Conservation (phyloP, 768 basidiomycete species). For the Pleurotus tuber-regium region DNA sequence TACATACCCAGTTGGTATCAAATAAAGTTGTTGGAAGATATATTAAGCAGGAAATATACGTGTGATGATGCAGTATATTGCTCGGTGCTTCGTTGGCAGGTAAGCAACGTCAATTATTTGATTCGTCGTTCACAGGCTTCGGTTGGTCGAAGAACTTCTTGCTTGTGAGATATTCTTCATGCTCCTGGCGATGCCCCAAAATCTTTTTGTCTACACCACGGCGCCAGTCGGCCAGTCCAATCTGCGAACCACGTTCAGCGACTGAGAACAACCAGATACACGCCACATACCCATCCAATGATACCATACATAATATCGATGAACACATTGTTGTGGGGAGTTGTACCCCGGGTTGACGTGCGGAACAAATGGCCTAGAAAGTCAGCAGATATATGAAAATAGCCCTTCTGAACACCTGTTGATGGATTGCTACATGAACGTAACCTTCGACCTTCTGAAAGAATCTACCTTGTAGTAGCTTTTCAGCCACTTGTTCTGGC, state of each 20-base stretch:
- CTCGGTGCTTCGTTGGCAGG: background rate
- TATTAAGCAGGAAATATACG: background rate
- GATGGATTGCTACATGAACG: background rate
- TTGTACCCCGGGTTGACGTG: constrained; percentile 48
- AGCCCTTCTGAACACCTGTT: constrained; percentile 54
- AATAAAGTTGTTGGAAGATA: background rate
- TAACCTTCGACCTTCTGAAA: background rate
- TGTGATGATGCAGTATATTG: background rate
- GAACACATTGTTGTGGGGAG: constrained; percentile 54
- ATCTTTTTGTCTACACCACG: constrained; percentile 33
- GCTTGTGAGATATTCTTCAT: constrained; percentile 30
- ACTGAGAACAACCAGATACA: background rate
- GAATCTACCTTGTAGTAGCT: constrained; percentile 45
- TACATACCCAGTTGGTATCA: too few species aligned
- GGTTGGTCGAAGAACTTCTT: constrained; percentile 17
- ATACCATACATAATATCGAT: constrained; percentile 42
- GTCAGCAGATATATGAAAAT: constrained; percentile 65
- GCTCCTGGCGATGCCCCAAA: constrained; percentile 29
- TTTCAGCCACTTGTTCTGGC: constrained; percentile 49
- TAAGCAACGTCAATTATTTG: too few species aligned
- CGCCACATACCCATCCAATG: constrained; percentile 38
- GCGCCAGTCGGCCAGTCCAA: constrained; percentile 39
- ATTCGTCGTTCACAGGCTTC: too few species aligned
- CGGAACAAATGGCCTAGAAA: constrained; percentile 58
- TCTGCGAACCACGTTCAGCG: constrained; percentile 21